These are phyloP conservation scores for Cutaneotrichosporon cyanovorans DNA, from an alignment of 1,284 basidiomycete genomes.

Conservation along the genomic window DNA sequence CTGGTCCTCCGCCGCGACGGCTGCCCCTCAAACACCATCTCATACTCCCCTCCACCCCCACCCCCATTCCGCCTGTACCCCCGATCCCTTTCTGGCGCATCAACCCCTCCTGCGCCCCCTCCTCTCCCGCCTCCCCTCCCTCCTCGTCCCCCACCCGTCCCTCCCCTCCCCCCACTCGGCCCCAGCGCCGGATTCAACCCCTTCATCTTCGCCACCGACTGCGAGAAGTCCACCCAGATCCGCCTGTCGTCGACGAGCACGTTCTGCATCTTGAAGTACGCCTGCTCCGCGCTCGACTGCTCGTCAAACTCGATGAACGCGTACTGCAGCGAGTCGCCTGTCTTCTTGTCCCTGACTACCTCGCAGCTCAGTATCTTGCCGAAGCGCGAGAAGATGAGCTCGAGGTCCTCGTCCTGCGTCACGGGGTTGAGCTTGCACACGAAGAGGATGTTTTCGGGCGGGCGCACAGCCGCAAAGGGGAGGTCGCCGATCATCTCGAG, in stretches of 20 bases:
- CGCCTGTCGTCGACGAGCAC: conserved; percentile 96
- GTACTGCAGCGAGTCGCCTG: conserved; percentile 93
- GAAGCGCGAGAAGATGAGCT: conserved; percentile 94
- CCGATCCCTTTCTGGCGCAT: conserved; percentile 10
- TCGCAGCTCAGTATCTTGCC: conserved; percentile 95
- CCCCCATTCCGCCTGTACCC: conserved; percentile 9
- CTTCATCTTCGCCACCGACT: conserved; percentile 67
- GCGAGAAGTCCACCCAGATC: conserved; percentile 98
- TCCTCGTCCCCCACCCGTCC: conserved; percentile 25
- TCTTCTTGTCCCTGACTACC: conserved; percentile 90
- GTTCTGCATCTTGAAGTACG: conserved; percentile 99
- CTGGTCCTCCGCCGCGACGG: no score
- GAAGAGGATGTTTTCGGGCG: conserved; percentile 96
- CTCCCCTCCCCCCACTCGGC: conserved; percentile 20
- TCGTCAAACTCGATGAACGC: conserved; percentile 98
- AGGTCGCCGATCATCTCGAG: conserved; percentile 99
- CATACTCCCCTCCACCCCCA: background rate
- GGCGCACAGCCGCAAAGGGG: conserved; percentile 94
- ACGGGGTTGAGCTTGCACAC: conserved; percentile 98
- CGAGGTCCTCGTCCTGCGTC: conserved; percentile 89
- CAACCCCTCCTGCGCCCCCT: conserved; percentile 17
- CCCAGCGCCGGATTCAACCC: conserved; percentile 38
- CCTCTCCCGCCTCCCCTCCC: conserved; percentile 24
- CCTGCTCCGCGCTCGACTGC: conserved; percentile 86
- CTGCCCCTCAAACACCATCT: conserved; percentile 9